A percentile compares a stretch with the other conserved stretches of the same genome.
phyloP scores from a whole-genome alignment of 2,329 filamentous ascomycete genomes.

The Acarospora socialis region DNA sequence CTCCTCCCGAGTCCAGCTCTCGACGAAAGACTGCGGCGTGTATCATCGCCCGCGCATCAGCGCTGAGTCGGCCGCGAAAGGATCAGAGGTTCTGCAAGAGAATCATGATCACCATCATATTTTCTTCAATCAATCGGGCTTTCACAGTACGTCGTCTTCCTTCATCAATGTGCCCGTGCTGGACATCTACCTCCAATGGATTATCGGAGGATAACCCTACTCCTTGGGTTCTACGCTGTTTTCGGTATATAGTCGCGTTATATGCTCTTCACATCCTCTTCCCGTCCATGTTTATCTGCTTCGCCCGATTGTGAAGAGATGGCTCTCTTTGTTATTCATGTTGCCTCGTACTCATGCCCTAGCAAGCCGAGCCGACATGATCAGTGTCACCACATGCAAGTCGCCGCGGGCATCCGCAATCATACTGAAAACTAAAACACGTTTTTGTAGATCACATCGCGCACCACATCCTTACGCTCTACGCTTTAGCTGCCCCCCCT shows the following conservation, averaged over 20 bases:
- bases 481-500: slow-evolving; percentile 54
- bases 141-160: slow-evolving; percentile 41
- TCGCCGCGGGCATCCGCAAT: no score
- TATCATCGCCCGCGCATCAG: slow-evolving; percentile 34
- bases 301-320: no score
- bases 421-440: no score
- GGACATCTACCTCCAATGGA: slow-evolving; percentile 8
- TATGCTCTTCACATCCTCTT: no score
- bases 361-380: no score
- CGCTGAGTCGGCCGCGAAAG: slow-evolving; percentile 45
- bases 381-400: no score
- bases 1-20: slow-evolving; percentile 31
- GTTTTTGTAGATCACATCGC: slow-evolving; percentile 50
- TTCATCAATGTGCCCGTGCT: no score
- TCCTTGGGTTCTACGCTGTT: slow-evolving; percentile 2
- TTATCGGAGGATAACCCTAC: slow-evolving; percentile 7
- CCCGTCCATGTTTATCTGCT: no score
- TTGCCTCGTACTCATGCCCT: no score
- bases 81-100: slow-evolving; percentile 56
- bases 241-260: background rate
- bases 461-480: slow-evolving; percentile 64
- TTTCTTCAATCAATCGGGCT: slow-evolving; percentile 62
- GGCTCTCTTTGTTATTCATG: no score
- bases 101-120: slow-evolving; percentile 63
- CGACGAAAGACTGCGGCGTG: slow-evolving; percentile 29